Percentiles rank a stretch among this genome's conserved stretches.
Evolutionary conservation across 2,329 filamentous ascomycete genomes (phyloP).

Genomic region (Bisporella sp.): DNA sequence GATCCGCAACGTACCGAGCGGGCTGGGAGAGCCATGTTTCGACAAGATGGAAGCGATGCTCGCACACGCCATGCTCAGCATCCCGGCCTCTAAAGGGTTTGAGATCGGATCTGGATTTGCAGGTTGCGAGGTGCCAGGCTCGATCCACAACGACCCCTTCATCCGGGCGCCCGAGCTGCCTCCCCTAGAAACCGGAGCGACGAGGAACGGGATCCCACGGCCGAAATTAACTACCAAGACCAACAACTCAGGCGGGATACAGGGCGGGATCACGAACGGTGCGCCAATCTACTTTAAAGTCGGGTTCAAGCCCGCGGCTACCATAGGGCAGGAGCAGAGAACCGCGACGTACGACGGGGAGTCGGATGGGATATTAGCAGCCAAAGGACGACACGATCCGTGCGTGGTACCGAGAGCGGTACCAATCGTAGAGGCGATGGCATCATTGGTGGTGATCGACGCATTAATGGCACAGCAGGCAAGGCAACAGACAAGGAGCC

Average conservation of each 20-base stretch:
- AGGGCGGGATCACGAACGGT: slow-evolving; percentile 92
- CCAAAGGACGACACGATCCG: slow-evolving; percentile 91
- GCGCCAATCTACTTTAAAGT: slow-evolving; percentile 91
- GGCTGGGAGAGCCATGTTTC: slow-evolving; percentile 89
- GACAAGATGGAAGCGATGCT: slow-evolving; percentile 91
- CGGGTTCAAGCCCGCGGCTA: slow-evolving; percentile 91
- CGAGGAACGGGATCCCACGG: slow-evolving; percentile 38
- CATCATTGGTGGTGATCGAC: slow-evolving; percentile 80
- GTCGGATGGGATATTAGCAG: slow-evolving; percentile 67
- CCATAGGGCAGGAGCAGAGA: slow-evolving; percentile 81
- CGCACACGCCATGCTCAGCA: slow-evolving; percentile 89
- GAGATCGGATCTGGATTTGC: slow-evolving; percentile 91
- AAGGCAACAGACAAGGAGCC: slow-evolving; percentile 39
- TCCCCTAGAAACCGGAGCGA: slow-evolving; percentile 38
- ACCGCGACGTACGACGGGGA: slow-evolving; percentile 74
- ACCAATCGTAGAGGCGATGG: slow-evolving; percentile 88
- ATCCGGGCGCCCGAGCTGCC: slow-evolving; percentile 41
- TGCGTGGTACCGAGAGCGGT: slow-evolving; percentile 79
- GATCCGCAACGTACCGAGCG: slow-evolving; percentile 76
- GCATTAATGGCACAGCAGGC: slow-evolving; percentile 76
- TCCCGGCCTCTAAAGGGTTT: slow-evolving; percentile 92
- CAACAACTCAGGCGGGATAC: slow-evolving; percentile 91
- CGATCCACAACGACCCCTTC: slow-evolving; percentile 88
- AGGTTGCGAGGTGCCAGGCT: slow-evolving; percentile 79
- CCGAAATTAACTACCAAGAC: slow-evolving; percentile 77